These are phyloP conservation scores for Acacia crassicarpa DNA, from an alignment of 306 rosid species.

Conservation along the genomic window DNA sequence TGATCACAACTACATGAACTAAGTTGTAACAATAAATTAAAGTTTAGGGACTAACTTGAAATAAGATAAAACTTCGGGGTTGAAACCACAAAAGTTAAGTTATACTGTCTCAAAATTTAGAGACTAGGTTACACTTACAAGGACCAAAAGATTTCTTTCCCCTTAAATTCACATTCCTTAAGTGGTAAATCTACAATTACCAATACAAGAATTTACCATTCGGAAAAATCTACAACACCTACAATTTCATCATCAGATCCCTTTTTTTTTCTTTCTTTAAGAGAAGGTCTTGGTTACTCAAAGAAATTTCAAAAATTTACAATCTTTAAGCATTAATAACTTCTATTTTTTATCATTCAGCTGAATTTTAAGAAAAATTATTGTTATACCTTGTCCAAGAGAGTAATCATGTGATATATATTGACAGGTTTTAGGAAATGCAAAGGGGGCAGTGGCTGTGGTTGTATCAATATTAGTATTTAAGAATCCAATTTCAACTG, in stretches of 20 bases:
- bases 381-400: neutral
- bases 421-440: slow-evolving; percentile 53
- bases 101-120: no score
- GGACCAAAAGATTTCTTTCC: no score
- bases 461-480: slow-evolving; percentile 51
- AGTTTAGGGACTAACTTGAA: neutral
- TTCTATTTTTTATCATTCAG: neutral
- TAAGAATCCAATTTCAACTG: slow-evolving; percentile 45
- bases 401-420: neutral
- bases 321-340: neutral
- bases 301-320: neutral
- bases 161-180: no score
- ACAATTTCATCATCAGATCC: neutral
- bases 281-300: neutral
- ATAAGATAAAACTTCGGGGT: no score
- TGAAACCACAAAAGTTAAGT: no score
- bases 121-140: rapidly evolving
- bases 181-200: neutral
- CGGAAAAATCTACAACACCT: no score
- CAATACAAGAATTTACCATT: neutral
- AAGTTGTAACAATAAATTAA: no score
- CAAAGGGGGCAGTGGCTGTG: slow-evolving; percentile 61
- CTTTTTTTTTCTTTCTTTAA: no score
- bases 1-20: no score
- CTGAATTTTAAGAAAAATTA: neutral